Base-by-base conservation (phyloP, 2,329 filamentous ascomycete genomes). In the Aureobasidium sp. region DNA sequence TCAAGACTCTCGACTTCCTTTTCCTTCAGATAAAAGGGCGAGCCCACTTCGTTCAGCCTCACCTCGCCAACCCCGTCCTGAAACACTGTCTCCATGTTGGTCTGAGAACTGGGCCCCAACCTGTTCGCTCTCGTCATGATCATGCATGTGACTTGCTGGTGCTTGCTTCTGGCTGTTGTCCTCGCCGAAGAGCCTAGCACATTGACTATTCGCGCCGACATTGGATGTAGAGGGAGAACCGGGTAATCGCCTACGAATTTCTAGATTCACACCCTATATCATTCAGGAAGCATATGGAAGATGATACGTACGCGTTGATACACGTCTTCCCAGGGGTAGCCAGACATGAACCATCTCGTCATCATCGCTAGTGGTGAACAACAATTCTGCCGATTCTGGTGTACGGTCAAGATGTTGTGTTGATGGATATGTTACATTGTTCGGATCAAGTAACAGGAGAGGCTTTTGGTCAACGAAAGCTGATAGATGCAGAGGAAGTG, bases 1-100 rank as follows among this genome's bases (percentile, higher is more conserved):
- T 75, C 68, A 55, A 70, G 71, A 43, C 68, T 72, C 63, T 73
- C 68, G 20, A 78, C 70, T 61, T 71, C 69, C 64, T 68, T 68
- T 7, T 68, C 72, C 27, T 65, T 68, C 20, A 76, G 69, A 47
- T 71, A 73, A 68, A 68, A 71, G 26, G 65, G 66, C n/a, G 66
- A 69, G 1, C 63, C 57, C 12, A 64, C 53, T 37, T 67, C 64
- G 24, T 71, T 68, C 52, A 77, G 70, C 4, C 65, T 65, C 17
- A 77, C 70, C 34, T 67, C 48, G 7, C 69, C 71, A 57, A 77
- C 74, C 53, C 63, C 9, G 67, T 62, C 53, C 67, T 67, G 56
- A 77, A 74, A 63, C 66, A 65, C 15, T 69, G 65, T 26, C 12
- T 41, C 34, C 17, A 20, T 3, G 15, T 53, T 55, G 32, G 5